Evolutionary conservation across 1,284 basidiomycete genomes (phyloP).

Genomic region (Takashimella koratensis): DNA sequence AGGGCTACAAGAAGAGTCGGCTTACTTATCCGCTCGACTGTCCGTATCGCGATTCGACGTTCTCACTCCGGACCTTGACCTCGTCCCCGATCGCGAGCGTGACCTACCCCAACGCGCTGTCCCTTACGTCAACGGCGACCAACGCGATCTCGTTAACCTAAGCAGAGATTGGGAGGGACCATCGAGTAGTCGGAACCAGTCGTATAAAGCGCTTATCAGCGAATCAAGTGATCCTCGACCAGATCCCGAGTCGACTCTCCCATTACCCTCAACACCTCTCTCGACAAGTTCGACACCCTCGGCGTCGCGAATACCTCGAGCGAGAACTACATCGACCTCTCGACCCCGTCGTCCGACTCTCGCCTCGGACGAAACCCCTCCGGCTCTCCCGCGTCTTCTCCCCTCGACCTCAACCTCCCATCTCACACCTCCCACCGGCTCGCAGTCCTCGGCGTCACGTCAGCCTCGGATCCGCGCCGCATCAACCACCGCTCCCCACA

Average conservation of each 20-base stretch:
- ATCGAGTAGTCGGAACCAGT: too few relatives aligned
- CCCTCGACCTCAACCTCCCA: not conserved
- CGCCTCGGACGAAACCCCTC: not conserved
- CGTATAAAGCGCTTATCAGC: too few relatives aligned
- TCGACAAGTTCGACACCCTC: not conserved
- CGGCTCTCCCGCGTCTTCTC: not conserved
- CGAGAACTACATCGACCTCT: not conserved
- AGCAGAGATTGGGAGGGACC: too few relatives aligned
- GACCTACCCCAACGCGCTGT: too few relatives aligned
- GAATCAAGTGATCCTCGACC: constrained; percentile 1
- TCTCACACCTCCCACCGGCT: too few relatives aligned
- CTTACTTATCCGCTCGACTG: not conserved
- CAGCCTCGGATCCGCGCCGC: not conserved
- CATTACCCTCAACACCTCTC: too few relatives aligned
- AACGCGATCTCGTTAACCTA: too few relatives aligned
- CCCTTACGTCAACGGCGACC: too few relatives aligned
- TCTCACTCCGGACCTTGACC: too few relatives aligned
- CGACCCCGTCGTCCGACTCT: not conserved
- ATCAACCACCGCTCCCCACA: not conserved
- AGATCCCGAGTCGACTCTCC: constrained; percentile 16
- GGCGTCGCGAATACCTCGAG: not conserved
- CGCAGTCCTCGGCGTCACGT: too few relatives aligned
- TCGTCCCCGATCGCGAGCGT: too few relatives aligned
- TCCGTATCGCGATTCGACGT: not conserved
- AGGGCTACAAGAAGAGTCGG: not conserved